These are phyloP conservation scores for Fraxinus americana DNA, from an alignment of 257 asterid species.

Conservation along the genomic window DNA sequence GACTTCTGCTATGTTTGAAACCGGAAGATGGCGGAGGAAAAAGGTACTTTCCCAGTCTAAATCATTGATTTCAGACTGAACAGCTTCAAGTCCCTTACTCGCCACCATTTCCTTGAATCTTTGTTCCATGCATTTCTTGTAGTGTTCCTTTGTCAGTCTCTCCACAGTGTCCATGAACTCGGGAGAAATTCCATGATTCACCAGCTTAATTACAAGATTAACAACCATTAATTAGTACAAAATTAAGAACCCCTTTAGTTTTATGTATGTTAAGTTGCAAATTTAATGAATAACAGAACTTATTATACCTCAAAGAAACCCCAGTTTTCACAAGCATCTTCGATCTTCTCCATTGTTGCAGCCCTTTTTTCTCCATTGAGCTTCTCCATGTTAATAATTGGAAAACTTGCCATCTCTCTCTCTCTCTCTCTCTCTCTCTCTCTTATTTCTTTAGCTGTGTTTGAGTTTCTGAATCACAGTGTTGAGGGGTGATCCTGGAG, in stretches of 20 bases:
- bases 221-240: not conserved
- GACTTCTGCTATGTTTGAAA: not conserved
- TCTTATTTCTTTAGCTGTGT: not conserved
- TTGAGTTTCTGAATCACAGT: conserved; percentile 14
- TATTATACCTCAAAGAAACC: conserved; percentile 70
- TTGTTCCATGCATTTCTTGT: conserved; percentile 1
- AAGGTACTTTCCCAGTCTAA: not conserved
- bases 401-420: conserved; percentile 52
- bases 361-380: conserved; percentile 63
- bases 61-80: not conserved
- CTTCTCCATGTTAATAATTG: conserved; percentile 57
- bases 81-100: not conserved
- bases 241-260: not conserved
- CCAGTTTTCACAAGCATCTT: conserved; percentile 75
- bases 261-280: not conserved
- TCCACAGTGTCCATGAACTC: not conserved
- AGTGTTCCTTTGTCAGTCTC: not conserved
- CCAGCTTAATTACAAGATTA: not conserved
- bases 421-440: not conserved
- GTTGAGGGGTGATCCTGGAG: conserved; percentile 16
- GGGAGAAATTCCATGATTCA: not conserved
- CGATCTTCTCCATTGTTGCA: conserved; percentile 53
- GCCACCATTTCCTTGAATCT: conserved; percentile 4
- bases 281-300: not conserved
- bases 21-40: not conserved